Conservation (phyloP, 768 basidiomycete species). For the Amanita rimosa region DNA sequence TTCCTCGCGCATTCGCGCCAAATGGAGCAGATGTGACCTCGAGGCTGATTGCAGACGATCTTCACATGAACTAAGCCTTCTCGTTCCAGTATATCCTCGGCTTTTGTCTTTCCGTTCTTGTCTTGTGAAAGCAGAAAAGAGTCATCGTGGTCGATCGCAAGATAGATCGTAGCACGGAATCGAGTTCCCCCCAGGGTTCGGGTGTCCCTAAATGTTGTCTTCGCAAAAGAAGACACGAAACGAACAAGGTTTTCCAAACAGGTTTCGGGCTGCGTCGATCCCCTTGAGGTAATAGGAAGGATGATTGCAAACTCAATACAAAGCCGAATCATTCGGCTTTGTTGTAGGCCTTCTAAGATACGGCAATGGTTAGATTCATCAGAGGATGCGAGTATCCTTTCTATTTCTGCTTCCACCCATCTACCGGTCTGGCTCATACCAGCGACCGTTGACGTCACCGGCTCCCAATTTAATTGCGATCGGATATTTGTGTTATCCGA, state of each 20-base stretch:
- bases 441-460: slow-evolving; percentile 25
- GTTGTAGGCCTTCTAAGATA: slow-evolving; percentile 14
- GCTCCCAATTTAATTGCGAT: slow-evolving; percentile 28
- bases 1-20: slow-evolving; percentile 38
- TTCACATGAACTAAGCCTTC: slow-evolving; percentile 28
- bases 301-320: slow-evolving; percentile 36
- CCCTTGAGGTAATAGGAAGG: slow-evolving; percentile 47
- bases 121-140: slow-evolving; percentile 18
- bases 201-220: slow-evolving; percentile 36
- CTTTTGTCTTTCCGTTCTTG: slow-evolving; percentile 16
- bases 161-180: slow-evolving; percentile 32
- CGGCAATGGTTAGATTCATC: not conserved
- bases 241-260: slow-evolving; percentile 29
- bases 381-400: not conserved
- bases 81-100: slow-evolving; percentile 23
- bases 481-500: slow-evolving; percentile 33
- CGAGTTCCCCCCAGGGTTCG: slow-evolving; percentile 17
- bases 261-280: slow-evolving; percentile 17
- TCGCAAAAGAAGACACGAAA: slow-evolving; percentile 32
- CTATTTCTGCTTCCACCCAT: slow-evolving; percentile 37
- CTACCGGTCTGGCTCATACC: slow-evolving; percentile 34
- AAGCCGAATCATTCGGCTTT: slow-evolving; percentile 30
- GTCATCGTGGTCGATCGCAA: slow-evolving; percentile 44
- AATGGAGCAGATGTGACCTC: slow-evolving; percentile 38
- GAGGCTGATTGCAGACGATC: slow-evolving; percentile 23